These are phyloP conservation scores for Trichoderma sp. DNA, from an alignment of 2,329 filamentous ascomycete genomes.

Conservation along the genomic window DNA sequence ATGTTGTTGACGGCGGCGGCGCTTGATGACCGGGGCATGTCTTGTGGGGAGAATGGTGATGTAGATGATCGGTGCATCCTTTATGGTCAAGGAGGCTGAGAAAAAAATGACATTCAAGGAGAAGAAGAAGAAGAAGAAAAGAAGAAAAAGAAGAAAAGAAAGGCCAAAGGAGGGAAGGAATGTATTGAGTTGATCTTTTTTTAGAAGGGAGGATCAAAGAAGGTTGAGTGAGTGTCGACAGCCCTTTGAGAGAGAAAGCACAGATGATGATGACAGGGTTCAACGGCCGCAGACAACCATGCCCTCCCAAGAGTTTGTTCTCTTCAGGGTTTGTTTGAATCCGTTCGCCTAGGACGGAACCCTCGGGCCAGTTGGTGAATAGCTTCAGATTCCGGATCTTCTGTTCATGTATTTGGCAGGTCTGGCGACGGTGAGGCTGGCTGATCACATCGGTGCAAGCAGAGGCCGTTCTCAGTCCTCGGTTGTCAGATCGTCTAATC, in stretches of 20 bases:
- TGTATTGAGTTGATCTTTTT: background rate
- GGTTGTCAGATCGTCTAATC: slow-evolving; percentile 5
- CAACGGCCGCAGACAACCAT: slow-evolving; percentile 14
- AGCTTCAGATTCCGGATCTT: background rate
- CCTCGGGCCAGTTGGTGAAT: slow-evolving; percentile 9
- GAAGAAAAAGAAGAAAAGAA: slow-evolving; percentile 1
- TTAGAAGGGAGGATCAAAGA: background rate
- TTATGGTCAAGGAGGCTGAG: slow-evolving; percentile 8
- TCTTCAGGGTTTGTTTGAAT: background rate
- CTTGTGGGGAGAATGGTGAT: slow-evolving; percentile 14
- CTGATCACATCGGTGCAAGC: slow-evolving; percentile 13
- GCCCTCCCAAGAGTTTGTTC: slow-evolving; percentile 6
- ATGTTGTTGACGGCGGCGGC: slow-evolving; percentile 12
- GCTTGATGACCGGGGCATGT: slow-evolving; percentile 24
- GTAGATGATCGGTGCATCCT: slow-evolving; percentile 22
- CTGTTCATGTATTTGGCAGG: background rate
- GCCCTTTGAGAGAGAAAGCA: slow-evolving; percentile 1
- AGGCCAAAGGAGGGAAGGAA: background rate
- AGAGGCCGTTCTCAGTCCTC: slow-evolving; percentile 23
- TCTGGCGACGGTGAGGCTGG: slow-evolving; percentile 4
- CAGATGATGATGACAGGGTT: background rate
- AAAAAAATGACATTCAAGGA: slow-evolving; percentile 14
- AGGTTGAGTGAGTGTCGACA: slow-evolving; percentile 21
- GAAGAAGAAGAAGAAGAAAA: background rate
- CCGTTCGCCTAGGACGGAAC: background rate